These are phyloP conservation scores for Candida silvatica DNA, from an alignment of 805 yeast genomes.

Conservation along the genomic window DNA sequence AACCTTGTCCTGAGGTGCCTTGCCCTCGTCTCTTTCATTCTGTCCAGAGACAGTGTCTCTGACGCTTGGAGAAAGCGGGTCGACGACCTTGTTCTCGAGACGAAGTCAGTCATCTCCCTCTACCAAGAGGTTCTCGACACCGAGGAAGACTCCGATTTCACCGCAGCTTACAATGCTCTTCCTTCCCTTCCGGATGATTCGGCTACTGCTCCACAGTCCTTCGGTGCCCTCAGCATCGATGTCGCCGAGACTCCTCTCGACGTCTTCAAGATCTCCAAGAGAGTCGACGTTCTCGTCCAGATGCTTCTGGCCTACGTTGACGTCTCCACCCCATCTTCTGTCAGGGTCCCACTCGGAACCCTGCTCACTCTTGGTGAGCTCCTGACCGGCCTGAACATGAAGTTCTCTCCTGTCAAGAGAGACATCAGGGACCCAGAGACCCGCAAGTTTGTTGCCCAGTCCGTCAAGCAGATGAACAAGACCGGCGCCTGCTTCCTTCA, in stretches of 20 bases:
- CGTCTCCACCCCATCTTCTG: slow-evolving; percentile 45
- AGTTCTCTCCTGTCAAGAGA: slow-evolving; percentile 44
- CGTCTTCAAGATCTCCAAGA: slow-evolving; percentile 39
- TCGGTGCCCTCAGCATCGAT: slow-evolving; percentile 49
- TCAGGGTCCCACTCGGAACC: slow-evolving; percentile 50
- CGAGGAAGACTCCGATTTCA: slow-evolving; percentile 44
- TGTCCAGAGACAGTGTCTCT: slow-evolving; percentile 43
- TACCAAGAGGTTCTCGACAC: slow-evolving; percentile 53
- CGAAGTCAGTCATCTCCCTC: slow-evolving; percentile 44
- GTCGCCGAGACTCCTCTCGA: slow-evolving; percentile 41
- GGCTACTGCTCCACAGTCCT: slow-evolving; percentile 19
- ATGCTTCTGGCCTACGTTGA: slow-evolving; percentile 37
- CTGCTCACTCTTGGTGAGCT: slow-evolving; percentile 45
- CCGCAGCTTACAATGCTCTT: slow-evolving; percentile 30
- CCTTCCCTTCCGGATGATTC: slow-evolving; percentile 24
- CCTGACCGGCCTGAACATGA: slow-evolving; percentile 44
- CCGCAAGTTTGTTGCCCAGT: slow-evolving; percentile 32
- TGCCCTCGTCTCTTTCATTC: slow-evolving; percentile 46
- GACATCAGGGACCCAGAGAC: slow-evolving; percentile 51
- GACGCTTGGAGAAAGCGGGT: slow-evolving; percentile 40
- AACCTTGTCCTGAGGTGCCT: slow-evolving; percentile 36
- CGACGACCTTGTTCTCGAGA: slow-evolving; percentile 39
- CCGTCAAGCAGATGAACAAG: slow-evolving; percentile 36
- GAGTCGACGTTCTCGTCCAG: slow-evolving; percentile 39
- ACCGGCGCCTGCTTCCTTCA: slow-evolving; percentile 36